Evolutionary conservation across 495 filamentous ascomycete genomes (phyloP), one percentile per base, ranked within the genome.

Genomic region (Ramalina peruviana): DNA sequence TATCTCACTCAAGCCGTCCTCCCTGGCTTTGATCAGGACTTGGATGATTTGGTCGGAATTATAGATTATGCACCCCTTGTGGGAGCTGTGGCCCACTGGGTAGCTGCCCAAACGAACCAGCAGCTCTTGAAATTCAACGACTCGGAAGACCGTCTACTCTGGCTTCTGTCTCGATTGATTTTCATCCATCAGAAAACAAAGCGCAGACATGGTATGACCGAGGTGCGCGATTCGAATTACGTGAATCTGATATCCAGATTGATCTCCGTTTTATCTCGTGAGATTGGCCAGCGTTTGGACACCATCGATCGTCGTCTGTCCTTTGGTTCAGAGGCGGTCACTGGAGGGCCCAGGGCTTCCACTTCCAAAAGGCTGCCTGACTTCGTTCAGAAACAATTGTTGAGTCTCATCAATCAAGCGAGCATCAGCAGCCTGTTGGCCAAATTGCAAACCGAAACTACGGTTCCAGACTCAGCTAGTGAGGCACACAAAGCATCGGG

Each of bases 101-200:
- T 62, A n/a, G 52, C 63, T 16, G 39, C 44, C 45, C 64, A 66
- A 44, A 58, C 60, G 11, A 58, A 65, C 36, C 59, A 60, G 20
- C 54, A 23, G 20, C 51, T 50, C 20, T 42, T 51, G 17, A 56
- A 43, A 39, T 42, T 54, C 7, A 47, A 47, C 43, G 51, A 43
- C 9, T 33, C 30, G 4, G 46, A 54, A 15, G 52, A 62, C 13
- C 20, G 46, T 9, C 39, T 56, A 15, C 66, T 88, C 19, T 93
- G 88, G 83, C 70, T 98, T 19, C 65, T 95, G 43, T 74, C 83
- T 19, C 84, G 94, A 59, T 79, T 88, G 51, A 83, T 96, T 44
- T 85, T 75, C 56, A 76, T 94, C 41, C 78, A 83, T 54, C 73
- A 76, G 36, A 62, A 67, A 47, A 52, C 62, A 69, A 51, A 61